phyloP scores from a whole-genome alignment of 2,329 filamentous ascomycete genomes.

The Xylaria sp. region DNA sequence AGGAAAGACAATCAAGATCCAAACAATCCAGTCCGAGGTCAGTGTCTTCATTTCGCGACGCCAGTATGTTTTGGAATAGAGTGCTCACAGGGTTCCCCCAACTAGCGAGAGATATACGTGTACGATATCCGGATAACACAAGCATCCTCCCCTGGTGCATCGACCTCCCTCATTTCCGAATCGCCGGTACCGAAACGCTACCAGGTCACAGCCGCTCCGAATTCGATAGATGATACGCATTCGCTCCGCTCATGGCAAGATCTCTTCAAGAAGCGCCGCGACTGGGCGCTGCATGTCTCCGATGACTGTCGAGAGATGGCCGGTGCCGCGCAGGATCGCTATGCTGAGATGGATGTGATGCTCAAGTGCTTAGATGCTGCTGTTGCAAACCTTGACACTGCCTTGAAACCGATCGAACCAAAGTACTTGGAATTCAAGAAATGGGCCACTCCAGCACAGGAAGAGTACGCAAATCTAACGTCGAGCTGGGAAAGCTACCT shows the following conservation, averaged over 20 bases:
- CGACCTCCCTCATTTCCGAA: constrained; percentile 60
- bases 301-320: constrained; percentile 76
- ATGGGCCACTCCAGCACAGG: constrained; percentile 75
- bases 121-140: constrained; percentile 85
- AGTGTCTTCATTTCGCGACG: constrained; percentile 40
- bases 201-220: constrained; percentile 76
- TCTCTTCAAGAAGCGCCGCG: constrained; percentile 81
- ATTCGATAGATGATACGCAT: constrained; percentile 81
- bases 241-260: constrained; percentile 89
- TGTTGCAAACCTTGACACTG: constrained; percentile 83
- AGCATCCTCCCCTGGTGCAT: constrained; percentile 60
- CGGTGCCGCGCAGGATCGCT: constrained; percentile 70
- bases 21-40: constrained; percentile 84
- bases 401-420: constrained; percentile 76
- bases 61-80: not conserved
- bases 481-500: constrained; percentile 76
- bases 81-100: constrained; percentile 29
- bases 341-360: constrained; percentile 79
- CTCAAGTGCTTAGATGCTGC: constrained; percentile 85
- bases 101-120: constrained; percentile 86
- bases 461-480: constrained; percentile 73
- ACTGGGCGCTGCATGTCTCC: constrained; percentile 80
- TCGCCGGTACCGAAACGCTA: constrained; percentile 64
- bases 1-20: constrained; percentile 84
- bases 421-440: constrained; percentile 77